Evolutionary conservation across 2,329 filamentous ascomycete species (phyloP).

Genomic region (Fonsecaea monophora): DNA sequence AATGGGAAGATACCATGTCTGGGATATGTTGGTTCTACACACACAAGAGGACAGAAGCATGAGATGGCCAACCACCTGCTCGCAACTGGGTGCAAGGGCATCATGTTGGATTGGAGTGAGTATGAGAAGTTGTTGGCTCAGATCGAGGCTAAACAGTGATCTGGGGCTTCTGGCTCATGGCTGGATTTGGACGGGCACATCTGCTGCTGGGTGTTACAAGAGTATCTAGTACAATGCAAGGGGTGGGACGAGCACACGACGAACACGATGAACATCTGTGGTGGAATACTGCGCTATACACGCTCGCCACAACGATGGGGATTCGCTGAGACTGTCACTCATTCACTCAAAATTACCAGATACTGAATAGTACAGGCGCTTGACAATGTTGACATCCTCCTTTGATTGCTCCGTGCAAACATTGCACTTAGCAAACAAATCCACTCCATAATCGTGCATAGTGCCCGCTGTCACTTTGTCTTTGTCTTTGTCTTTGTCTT

Average conservation of each 20-base stretch:
- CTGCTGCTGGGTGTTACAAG: background rate
- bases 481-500: background rate
- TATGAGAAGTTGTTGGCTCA: slow-evolving; percentile 52
- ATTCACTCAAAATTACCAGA: background rate
- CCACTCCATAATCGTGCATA: background rate
- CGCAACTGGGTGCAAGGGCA: slow-evolving; percentile 66
- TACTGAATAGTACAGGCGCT: background rate
- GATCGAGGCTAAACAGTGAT: slow-evolving; percentile 44
- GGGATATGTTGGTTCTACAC: slow-evolving; percentile 84
- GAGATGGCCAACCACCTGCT: slow-evolving; percentile 74
- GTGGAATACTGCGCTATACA: background rate
- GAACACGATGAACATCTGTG: background rate
- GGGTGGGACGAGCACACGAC: background rate
- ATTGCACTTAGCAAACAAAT: background rate
- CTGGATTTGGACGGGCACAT: background rate
- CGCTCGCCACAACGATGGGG: background rate
- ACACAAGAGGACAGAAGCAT: slow-evolving; percentile 62
- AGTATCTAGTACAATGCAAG: background rate
- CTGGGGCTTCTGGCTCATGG: background rate
- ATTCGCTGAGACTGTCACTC: background rate
- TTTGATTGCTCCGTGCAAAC: background rate
- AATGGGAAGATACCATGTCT: slow-evolving; percentile 80
- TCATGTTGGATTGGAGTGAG: slow-evolving; percentile 62
- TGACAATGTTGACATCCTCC: background rate
- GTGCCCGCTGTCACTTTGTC: background rate